These are phyloP conservation scores for Bacidia rubella DNA, from an alignment of 495 filamentous ascomycete genomes.

Conservation along the genomic window DNA sequence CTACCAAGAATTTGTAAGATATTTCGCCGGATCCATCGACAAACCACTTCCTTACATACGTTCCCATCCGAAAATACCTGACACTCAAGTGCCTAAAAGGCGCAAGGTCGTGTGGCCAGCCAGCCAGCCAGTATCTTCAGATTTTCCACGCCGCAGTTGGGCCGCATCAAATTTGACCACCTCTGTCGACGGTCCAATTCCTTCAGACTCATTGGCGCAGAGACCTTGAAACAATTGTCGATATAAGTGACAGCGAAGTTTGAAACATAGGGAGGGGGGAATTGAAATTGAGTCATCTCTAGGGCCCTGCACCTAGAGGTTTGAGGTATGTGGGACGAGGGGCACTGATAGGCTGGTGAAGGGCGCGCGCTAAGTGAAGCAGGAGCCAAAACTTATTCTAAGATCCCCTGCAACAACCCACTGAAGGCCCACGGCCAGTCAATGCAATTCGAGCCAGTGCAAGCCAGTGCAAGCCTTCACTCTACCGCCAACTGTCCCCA, in stretches of 20 bases:
- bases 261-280: background rate
- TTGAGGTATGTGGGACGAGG: conserved; percentile 8
- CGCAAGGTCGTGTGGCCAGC: conserved; percentile 1
- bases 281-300: background rate
- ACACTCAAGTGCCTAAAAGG: background rate
- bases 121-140: conserved; percentile 2
- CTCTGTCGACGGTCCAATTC: background rate
- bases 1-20: background rate
- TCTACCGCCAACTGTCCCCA: conserved; percentile 10
- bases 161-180: conserved; percentile 9
- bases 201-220: background rate
- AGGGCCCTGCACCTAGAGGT: background rate
- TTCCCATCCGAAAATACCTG: conserved; percentile 1
- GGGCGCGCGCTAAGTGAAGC: conserved; percentile 15
- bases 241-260: conserved; percentile 1
- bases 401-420: background rate
- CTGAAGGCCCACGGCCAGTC: conserved; percentile 3
- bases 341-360: conserved; percentile 11
- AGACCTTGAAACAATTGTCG: conserved; percentile 4
- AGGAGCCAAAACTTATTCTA: conserved; percentile 5
- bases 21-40: background rate
- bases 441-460: conserved; percentile 2
- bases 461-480: background rate
- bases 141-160: conserved; percentile 1
- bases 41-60: conserved; percentile 7